A percentile compares a stretch with the other conserved stretches of the same genome.
phyloP scores from a whole-genome alignment of 805 yeast species.

The Yamadazyma nakazawae region DNA sequence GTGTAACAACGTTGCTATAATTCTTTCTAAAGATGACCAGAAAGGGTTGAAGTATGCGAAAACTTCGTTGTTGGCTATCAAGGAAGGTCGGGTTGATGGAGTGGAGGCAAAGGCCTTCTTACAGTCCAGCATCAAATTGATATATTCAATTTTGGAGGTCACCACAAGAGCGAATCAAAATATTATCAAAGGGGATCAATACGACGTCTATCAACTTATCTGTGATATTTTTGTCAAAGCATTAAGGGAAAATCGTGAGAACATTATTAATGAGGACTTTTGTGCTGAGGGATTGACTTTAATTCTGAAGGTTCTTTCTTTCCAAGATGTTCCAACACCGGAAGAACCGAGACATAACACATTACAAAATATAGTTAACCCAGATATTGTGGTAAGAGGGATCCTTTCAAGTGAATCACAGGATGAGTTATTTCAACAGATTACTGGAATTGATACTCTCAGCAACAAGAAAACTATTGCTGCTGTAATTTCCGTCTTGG shows the following conservation, averaged over 20 bases:
- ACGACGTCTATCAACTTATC: neutral
- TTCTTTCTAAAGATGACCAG: slow-evolving; percentile 1
- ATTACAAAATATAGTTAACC: slow-evolving; percentile 8
- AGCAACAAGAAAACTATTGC: neutral
- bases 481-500: neutral
- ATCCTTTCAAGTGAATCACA: neutral
- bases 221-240: neutral
- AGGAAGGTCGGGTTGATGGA: neutral
- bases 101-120: neutral
- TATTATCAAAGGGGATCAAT: neutral
- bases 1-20: slow-evolving; percentile 4
- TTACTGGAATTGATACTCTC: neutral
- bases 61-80: neutral
- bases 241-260: slow-evolving; percentile 13
- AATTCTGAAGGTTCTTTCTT: slow-evolving; percentile 53
- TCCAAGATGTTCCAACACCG: slow-evolving; percentile 47
- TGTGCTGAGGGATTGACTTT: slow-evolving; percentile 55
- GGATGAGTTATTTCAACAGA: neutral
- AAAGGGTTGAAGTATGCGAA: neutral
- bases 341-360: slow-evolving; percentile 25
- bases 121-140: slow-evolving; percentile 1
- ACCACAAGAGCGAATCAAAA: neutral
- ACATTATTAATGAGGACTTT: slow-evolving; percentile 44
- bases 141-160: slow-evolving; percentile 5
- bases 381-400: neutral